phyloP scores from a whole-genome alignment of 2,329 filamentous ascomycete species.

The Salinomyces thailandicus region DNA sequence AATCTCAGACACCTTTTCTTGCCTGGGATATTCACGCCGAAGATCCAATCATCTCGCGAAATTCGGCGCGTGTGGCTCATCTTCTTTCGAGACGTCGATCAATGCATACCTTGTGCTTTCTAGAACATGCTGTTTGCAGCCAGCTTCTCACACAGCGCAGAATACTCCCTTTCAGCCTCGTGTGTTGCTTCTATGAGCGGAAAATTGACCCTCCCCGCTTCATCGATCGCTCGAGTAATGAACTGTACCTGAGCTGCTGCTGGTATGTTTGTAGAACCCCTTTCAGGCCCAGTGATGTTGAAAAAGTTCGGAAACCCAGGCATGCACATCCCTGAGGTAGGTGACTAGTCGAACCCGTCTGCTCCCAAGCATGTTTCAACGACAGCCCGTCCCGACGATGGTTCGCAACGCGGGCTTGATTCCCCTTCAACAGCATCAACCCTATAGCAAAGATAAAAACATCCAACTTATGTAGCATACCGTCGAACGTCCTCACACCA shows the following conservation, averaged over 20 bases:
- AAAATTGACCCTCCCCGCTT: constrained; percentile 9
- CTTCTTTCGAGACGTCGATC: not conserved
- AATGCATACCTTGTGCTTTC: constrained; percentile 12
- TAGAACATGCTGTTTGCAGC: constrained; percentile 19
- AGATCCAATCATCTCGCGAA: constrained; percentile 22
- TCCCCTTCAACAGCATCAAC: constrained; percentile 30
- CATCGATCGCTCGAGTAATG: constrained; percentile 16
- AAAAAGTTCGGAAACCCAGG: constrained; percentile 37
- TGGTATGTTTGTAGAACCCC: constrained; percentile 31
- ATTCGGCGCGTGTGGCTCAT: not conserved
- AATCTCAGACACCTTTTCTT: constrained; percentile 18
- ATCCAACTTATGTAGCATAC: constrained; percentile 17
- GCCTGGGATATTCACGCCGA: constrained; percentile 19
- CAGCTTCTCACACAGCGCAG: constrained; percentile 16
- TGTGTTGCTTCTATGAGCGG: constrained; percentile 17
- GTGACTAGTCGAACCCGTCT: constrained; percentile 26
- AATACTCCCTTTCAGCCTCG: constrained; percentile 22
- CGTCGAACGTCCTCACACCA: constrained; percentile 16
- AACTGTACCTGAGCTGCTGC: constrained; percentile 26
- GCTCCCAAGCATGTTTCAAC: constrained; percentile 26
- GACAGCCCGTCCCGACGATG: constrained; percentile 19
- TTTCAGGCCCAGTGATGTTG: constrained; percentile 31
- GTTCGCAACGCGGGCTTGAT: constrained; percentile 24
- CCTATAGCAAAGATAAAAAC: constrained; percentile 34
- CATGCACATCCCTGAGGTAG: constrained; percentile 28